These are phyloP conservation scores for Cryptococcus deneoformans DNA, from an alignment of 1,284 basidiomycete genomes.

Conservation along the genomic window DNA sequence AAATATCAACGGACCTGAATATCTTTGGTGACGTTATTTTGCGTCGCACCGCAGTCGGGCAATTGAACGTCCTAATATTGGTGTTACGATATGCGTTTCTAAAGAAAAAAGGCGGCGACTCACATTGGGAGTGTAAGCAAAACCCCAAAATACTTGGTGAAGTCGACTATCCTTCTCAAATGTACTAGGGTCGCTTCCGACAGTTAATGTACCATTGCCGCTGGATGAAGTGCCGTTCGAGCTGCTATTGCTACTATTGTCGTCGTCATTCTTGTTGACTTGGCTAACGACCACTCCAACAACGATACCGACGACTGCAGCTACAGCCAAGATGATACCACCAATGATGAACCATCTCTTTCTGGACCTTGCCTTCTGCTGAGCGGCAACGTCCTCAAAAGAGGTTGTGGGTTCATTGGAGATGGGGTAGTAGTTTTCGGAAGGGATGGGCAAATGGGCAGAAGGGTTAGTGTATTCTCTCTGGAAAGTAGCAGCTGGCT, in stretches of 20 bases:
- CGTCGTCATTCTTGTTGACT: conserved; percentile 15
- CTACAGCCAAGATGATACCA: conserved; percentile 25
- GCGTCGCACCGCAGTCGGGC: conserved; percentile 50
- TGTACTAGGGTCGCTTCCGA: conserved; percentile 61
- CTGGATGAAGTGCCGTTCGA: conserved; percentile 6
- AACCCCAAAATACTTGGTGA: conserved; percentile 63
- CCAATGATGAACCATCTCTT: conserved; percentile 30
- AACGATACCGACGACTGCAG: conserved; percentile 27
- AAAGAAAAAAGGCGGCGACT: conserved; percentile 30
- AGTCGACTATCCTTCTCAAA: conserved; percentile 63
- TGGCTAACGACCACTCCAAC: conserved; percentile 34
- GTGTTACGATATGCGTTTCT: background rate
- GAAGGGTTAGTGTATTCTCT: conserved; percentile 5
- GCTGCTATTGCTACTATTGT: conserved; percentile 1
- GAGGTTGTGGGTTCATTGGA: background rate
- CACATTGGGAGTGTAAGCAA: conserved; percentile 67
- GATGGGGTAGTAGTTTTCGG: conserved; percentile 26
- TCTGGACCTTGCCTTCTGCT: conserved; percentile 4
- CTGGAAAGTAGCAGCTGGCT: background rate
- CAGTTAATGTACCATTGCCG: conserved; percentile 30
- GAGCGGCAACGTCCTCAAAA: background rate
- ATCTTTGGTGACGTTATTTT: conserved; percentile 52
- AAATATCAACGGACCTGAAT: conserved; percentile 37
- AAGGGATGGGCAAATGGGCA: conserved; percentile 30
- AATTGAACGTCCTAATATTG: conserved; percentile 12